Conservation (phyloP, 2,329 filamentous ascomycete species). For the Verticillium klebahnii region DNA sequence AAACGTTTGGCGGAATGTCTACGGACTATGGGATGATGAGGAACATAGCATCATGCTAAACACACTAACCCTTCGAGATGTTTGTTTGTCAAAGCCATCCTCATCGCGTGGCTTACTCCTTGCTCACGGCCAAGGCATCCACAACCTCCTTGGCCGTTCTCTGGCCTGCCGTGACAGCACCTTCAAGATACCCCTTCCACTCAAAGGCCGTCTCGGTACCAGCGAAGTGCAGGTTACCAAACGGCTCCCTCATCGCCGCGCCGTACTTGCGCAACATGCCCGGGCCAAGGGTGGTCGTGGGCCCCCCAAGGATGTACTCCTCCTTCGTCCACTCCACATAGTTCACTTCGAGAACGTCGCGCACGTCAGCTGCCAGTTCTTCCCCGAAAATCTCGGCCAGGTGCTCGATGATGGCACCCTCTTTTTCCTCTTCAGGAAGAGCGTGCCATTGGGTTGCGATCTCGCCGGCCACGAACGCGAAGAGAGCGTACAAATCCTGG, state of each 20-base stretch:
- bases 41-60: too few relatives aligned
- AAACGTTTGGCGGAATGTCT: too few relatives aligned
- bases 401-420: conserved; percentile 14
- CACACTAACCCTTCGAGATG: too few relatives aligned
- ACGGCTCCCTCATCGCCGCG: conserved; percentile 21
- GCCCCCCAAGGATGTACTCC: conserved; percentile 11
- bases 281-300: conserved; percentile 8
- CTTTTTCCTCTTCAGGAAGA: conserved; percentile 7
- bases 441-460: conserved; percentile 20
- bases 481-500: conserved; percentile 18
- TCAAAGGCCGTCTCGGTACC: conserved; percentile 17
- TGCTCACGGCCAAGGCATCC: not conserved
- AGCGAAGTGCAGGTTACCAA: conserved; percentile 20
- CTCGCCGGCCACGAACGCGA: conserved; percentile 26
- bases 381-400: conserved; percentile 11
- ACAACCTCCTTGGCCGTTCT: conserved; percentile 7
- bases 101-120: not conserved
- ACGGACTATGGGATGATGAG: too few relatives aligned
- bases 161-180: conserved; percentile 15
- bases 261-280: conserved; percentile 8
- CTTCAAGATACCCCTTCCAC: conserved; percentile 23
- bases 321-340: conserved; percentile 15
- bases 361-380: conserved; percentile 6
- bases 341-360: conserved; percentile 9
- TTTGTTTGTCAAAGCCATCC: too few relatives aligned